These are phyloP conservation scores for Neophaeococcomyces mojaviensis DNA, from an alignment of 2,329 filamentous ascomycete genomes.

Conservation along the genomic window DNA sequence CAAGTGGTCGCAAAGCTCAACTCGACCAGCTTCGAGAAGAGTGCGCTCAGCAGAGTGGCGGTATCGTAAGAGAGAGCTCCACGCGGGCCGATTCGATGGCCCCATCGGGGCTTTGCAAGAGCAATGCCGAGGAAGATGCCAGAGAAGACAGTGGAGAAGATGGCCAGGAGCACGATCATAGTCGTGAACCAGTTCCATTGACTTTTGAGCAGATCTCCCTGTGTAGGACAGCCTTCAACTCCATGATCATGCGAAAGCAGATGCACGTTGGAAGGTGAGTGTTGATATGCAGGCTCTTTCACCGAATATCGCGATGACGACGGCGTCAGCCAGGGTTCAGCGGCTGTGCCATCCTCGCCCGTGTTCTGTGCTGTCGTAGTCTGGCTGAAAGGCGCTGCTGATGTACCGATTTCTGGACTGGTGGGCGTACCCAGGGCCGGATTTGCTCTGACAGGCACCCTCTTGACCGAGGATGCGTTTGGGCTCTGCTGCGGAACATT, in stretches of 20 bases:
- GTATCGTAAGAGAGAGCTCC: slow-evolving; percentile 52
- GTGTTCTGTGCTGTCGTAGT: slow-evolving; percentile 3
- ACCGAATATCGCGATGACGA: neutral
- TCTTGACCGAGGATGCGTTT: neutral
- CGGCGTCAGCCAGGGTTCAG: neutral
- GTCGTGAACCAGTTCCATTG: slow-evolving; percentile 29
- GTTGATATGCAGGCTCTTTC: neutral
- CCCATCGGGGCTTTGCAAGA: slow-evolving; percentile 56
- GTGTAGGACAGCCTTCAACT: slow-evolving; percentile 25
- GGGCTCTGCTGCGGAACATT: neutral
- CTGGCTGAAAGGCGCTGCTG: slow-evolving; percentile 1
- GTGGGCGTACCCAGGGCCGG: neutral
- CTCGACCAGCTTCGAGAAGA: slow-evolving; percentile 70
- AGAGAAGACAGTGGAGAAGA: slow-evolving; percentile 32
- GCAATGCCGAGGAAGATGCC: slow-evolving; percentile 57
- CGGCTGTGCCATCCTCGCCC: neutral
- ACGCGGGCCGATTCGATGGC: slow-evolving; percentile 47
- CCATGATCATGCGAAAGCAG: slow-evolving; percentile 3
- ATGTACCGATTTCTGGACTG: neutral
- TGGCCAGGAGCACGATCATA: slow-evolving; percentile 30
- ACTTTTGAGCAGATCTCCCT: slow-evolving; percentile 25
- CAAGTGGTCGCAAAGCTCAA: slow-evolving; percentile 71
- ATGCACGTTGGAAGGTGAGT: neutral
- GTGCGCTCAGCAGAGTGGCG: slow-evolving; percentile 59
- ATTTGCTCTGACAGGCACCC: slow-evolving; percentile 1